Percentiles rank a stretch among this genome's conserved stretches.
phyloP scores from a whole-genome alignment of 148 eudicot species.

The Amaranthus palmeri region DNA sequence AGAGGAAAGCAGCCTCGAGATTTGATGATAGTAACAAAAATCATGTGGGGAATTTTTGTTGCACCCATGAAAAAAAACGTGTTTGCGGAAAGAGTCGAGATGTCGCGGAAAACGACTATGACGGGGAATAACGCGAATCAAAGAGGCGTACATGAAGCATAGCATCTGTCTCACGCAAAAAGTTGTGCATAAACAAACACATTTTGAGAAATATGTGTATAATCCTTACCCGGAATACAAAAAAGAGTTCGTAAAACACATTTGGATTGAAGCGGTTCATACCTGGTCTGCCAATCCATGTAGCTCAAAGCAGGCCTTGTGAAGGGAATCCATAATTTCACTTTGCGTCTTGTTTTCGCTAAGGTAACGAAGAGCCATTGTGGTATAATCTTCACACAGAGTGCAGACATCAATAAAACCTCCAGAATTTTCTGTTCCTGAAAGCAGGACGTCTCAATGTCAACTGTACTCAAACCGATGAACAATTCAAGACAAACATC shows the following conservation, averaged over 20 bases:
- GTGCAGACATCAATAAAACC: conserved; percentile 39
- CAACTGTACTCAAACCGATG: not conserved
- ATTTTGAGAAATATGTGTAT: no score
- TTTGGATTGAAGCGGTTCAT: conserved; percentile 6
- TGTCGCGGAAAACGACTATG: no score
- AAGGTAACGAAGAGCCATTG: conserved; percentile 57
- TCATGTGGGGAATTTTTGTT: not conserved
- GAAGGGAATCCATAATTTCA: conserved; percentile 57
- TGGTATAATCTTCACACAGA: conserved; percentile 68
- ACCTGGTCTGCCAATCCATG: conserved; percentile 53
- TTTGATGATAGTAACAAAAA: not conserved
- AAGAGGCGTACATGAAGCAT: no score
- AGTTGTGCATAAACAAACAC: no score
- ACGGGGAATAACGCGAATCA: no score
- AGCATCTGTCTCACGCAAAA: no score
- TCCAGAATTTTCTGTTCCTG: conserved; percentile 23
- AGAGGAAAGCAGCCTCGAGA: not conserved
- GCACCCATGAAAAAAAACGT: not conserved
- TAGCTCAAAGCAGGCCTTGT: conserved; percentile 56
- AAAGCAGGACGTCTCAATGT: conserved; percentile 1
- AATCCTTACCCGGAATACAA: no score
- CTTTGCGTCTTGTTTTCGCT: conserved; percentile 56
- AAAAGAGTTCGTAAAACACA: not conserved
- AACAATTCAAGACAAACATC: not conserved
- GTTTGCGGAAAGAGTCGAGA: no score